Evolutionary conservation across 441 rosid species (phyloP), one percentile per base, ranked within the genome.

Genomic region (Populus trichocarpa): DNA sequence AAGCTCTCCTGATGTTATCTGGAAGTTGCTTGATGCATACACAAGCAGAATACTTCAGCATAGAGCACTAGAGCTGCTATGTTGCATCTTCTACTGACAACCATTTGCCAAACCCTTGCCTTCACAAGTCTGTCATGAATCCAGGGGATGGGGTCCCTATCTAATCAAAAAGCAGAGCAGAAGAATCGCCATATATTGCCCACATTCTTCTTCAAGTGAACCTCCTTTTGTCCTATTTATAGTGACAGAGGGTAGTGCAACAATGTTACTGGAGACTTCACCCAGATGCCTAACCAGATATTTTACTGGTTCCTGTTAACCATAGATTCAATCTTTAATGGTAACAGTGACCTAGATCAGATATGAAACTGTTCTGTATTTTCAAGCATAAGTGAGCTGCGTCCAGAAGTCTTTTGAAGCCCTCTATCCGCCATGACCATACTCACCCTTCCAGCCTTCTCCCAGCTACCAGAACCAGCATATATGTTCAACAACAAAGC

Each of bases 381-480:
- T 64, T 69, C 38, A 3, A 63, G 77, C 84, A 84, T 65, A 66
- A 81, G 23, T 63, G 78, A 57, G 57, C 84, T 81, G 35, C 36
- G 53, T 18, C 81, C 84, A 14, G 78, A 66, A 71, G 28, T 78
- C 53, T 81, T 78, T 33, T 11, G 73, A 50, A 74, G 53, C 65
- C 81, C 73, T 71, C 71, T 74, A 26, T 53, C 32, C 40, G 1
- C 53, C 78, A 76, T 53, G 18, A 65, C 35, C 73, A 57, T 36
- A 25, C 84, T 70, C 72, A 66, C 40, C 30, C 75, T 78, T 78
- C 71, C 79, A 38, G 81, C 81, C 72, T 70, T 74, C 65, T 74
- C 84, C 81, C 81, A 81, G 57, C 84, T 66, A 64, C 70, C 79
- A 25, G 70, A 65, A 64, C 73, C 79, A 66, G 81, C 81, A 78